Evolutionary conservation across 2,329 filamentous ascomycete genomes (phyloP), one percentile per base, ranked within the genome.

Genomic region (Fusarium hostae): DNA sequence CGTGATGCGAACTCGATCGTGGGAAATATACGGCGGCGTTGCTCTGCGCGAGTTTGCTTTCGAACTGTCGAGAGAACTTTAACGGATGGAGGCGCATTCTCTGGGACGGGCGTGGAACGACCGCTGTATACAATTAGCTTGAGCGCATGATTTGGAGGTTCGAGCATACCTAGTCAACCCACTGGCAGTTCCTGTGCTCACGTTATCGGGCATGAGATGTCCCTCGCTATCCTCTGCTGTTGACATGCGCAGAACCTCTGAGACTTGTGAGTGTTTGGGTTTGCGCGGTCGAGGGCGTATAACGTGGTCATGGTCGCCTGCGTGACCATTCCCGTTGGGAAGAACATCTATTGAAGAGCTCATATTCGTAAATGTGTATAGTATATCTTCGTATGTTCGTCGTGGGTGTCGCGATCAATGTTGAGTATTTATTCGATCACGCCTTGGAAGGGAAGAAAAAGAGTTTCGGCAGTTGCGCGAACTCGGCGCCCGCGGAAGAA

Each of bases 31-130:
- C 95, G 92, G 63, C 91, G 91, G 72, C 92, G 91, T 76, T 94
- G 92, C 80, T 94, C 89, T 66, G 92, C 93, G 78, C 94, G 92
- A 55, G 92, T 90, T 77, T 95, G 92, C 79, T 94, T 95, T 74
- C 95, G 91, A 26, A 92, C 95, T 18, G 90, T 91, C 44, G 94
- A 97, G 68, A 97, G 91, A 40, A 92, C 94, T 75, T 95, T 92
- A 63, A 92, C 90, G 2, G 95, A 98, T 2, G 95, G 95, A n/a
- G 94, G 96, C 15, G 96, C 96, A 87, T 98, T 95, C 76, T 91
- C 88, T 59, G 95, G 90, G 51, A 97, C 82, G 45, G 95, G 94
- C 7, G 95, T 97, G 18, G 94, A 94, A 64, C 89, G 89, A 66
- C 94, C 94, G 82, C 94, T 97, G 74, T 2, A 20, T n/a, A 50